Conservation (phyloP, 352 stramenopile species). For the Globisporangium radiosum region DNA sequence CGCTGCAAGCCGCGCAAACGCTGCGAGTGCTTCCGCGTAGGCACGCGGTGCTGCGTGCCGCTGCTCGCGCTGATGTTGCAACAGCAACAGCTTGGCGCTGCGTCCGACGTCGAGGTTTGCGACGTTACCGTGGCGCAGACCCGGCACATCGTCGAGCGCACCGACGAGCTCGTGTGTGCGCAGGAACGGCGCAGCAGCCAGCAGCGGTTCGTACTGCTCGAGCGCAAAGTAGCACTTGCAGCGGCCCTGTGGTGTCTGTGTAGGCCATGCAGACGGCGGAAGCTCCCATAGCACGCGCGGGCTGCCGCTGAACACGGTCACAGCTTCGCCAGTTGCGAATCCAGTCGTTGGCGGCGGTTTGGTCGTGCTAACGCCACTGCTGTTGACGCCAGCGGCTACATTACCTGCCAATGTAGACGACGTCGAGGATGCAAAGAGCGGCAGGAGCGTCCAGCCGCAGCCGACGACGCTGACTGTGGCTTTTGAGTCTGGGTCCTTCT, state of each 20-base stretch:
- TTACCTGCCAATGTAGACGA: background rate
- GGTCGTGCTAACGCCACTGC: constrained; percentile 6
- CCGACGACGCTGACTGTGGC: constrained; percentile 63
- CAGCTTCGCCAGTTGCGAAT: constrained; percentile 37
- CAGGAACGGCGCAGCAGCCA: constrained; percentile 54
- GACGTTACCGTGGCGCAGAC: constrained; percentile 64
- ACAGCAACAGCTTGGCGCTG: constrained; percentile 51
- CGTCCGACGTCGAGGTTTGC: constrained; percentile 60
- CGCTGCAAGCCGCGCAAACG: constrained; percentile 51
- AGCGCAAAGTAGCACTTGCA: constrained; percentile 72
- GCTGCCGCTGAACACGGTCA: constrained; percentile 66
- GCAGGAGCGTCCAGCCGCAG: constrained; percentile 91
- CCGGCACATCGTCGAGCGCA: constrained; percentile 63
- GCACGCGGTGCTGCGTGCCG: background rate
- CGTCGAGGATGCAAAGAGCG: constrained; percentile 61
- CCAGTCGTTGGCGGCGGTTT: constrained; percentile 8
- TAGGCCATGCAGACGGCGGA: constrained; percentile 41
- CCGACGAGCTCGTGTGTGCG: constrained; percentile 86
- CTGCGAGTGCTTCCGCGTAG: constrained; percentile 47
- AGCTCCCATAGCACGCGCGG: constrained; percentile 70
- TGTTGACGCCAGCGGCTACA: too few species aligned
- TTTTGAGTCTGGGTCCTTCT: constrained; percentile 79
- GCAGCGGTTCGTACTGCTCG: constrained; percentile 49
- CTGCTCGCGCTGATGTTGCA: constrained; percentile 26
- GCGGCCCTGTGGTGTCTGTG: constrained; percentile 39